Evolutionary conservation across 1,284 basidiomycete genomes (phyloP), one percentile per base, ranked within the genome.

Genomic region (Leccinum variabile): DNA sequence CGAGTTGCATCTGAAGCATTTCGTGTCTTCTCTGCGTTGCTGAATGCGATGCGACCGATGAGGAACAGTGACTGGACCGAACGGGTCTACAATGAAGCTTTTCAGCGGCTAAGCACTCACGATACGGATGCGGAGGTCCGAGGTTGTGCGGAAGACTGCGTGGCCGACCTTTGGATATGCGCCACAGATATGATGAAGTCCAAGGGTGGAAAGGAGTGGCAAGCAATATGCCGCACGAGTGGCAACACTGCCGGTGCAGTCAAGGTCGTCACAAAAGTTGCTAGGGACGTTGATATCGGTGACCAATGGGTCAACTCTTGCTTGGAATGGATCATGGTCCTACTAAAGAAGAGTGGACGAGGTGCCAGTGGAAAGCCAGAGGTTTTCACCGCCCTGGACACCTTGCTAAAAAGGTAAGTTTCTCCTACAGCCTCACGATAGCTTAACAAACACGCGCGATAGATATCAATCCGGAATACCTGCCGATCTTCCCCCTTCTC

Each of bases 41-140:
- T 93, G 30, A 86, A 84, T 66, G 80, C 85, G 3, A 76, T 84
- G 56, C 85, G 83, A 59, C 89, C 91, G 2, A 75, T 89, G 52
- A 87, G 86, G 68, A 75, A 78, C 16, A 77, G 74, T 5, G 82
- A 84, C 33, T 89, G 91, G 84, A 77, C 86, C 1, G 85, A 91
- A 63, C 70, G 78, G 8, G 81, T 98, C 5, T 97, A 95, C 74
- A 78, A 85, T 11, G 89, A 91, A 59, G 89, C 92, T 3, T 80
- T 91, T 2, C 75, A 79, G 22, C 83, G 94, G 41, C 79, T 99
- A 46, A 85, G 81, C 57, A 91, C 86, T 58, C 85, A 91, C 63
- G 92, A 94, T 66, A 94, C 95, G 4, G 97, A 98, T 74, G 89
- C 93, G 11, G 95, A 98, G 67, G 94, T 99, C 37, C 87, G 94